A percentile compares a stretch with the other conserved stretches of the same genome.
Conservation (phyloP, 768 basidiomycete species). For the Cystobasidium ongulense region DNA sequence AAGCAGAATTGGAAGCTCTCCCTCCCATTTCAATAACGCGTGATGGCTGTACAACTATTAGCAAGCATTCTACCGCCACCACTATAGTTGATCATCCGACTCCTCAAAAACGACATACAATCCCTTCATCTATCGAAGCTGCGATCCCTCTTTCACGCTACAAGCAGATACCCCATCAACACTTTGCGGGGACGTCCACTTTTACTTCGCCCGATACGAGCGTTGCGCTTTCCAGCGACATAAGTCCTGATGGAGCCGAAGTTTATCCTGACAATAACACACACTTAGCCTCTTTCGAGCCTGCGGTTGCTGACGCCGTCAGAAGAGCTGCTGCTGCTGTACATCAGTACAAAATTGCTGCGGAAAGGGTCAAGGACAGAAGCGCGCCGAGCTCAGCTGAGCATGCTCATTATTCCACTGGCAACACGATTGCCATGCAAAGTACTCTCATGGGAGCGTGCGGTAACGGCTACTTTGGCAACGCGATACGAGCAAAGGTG, state of each 20-base stretch:
- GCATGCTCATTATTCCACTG: neutral
- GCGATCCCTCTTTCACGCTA: neutral
- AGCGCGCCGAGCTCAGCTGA: neutral
- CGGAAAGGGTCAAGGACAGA: too few relatives aligned
- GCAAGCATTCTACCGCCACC: neutral
- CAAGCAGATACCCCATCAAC: neutral
- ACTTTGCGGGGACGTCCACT: neutral
- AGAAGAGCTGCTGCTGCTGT: slow-evolving; percentile 8
- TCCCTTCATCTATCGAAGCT: neutral
- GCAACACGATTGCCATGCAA: neutral
- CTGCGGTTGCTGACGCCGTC: neutral
- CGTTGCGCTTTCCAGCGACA: neutral
- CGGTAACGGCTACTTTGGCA: slow-evolving; percentile 18
- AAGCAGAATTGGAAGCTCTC: neutral
- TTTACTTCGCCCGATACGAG: neutral
- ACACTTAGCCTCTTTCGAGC: neutral
- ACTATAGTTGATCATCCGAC: neutral
- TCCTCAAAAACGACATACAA: neutral
- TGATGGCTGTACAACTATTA: neutral
- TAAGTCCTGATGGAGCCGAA: neutral
- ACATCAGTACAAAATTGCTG: too few relatives aligned
- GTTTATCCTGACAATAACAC: neutral
- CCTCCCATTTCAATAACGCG: neutral
- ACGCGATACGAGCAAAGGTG: slow-evolving; percentile 10
- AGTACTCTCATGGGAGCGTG: slow-evolving; percentile 11